Evolutionary conservation across 2,329 filamentous ascomycete species (phyloP).

Genomic region (Exophiala bonariae): DNA sequence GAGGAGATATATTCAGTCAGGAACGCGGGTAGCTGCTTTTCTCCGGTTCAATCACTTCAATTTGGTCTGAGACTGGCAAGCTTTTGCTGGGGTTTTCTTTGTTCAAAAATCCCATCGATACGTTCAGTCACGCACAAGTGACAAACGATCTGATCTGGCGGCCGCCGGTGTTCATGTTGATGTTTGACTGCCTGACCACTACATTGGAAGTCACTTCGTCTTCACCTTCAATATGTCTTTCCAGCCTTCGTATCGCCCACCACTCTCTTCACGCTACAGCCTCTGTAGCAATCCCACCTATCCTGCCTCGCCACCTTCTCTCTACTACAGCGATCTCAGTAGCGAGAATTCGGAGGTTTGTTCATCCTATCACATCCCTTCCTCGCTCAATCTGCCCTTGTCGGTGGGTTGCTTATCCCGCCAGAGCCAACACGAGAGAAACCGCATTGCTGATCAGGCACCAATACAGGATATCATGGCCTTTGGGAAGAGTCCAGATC

Average conservation of each 20-base stretch:
- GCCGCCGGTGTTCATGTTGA: slow-evolving; percentile 1
- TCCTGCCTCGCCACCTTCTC: slow-evolving; percentile 21
- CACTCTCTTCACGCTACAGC: slow-evolving; percentile 11
- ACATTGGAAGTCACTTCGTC: too few species aligned
- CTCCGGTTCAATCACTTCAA: not conserved
- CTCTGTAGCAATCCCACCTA: slow-evolving; percentile 17
- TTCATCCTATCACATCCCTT: slow-evolving; percentile 1
- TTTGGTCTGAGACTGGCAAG: slow-evolving; percentile 6
- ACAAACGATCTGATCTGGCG: slow-evolving; percentile 2
- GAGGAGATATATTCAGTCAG: not conserved
- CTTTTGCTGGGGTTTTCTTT: slow-evolving; percentile 17
- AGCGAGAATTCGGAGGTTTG: slow-evolving; percentile 23
- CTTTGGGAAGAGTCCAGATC: slow-evolving; percentile 22
- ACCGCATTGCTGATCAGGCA: slow-evolving; percentile 18
- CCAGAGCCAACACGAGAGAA: slow-evolving; percentile 1
- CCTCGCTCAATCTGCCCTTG: not conserved
- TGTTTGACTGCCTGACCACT: slow-evolving; percentile 14
- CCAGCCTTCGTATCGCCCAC: slow-evolving; percentile 13
- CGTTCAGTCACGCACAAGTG: slow-evolving; percentile 2
- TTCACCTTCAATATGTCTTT: slow-evolving; percentile 16
- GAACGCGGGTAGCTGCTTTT: slow-evolving; percentile 22
- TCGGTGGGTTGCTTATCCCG: too few species aligned
- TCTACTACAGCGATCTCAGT: slow-evolving; percentile 25
- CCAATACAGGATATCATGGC: slow-evolving; percentile 25
- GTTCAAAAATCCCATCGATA: slow-evolving; percentile 5